phyloP scores from a whole-genome alignment of 169 alveolate genomes.

The Plasmodium gaboni region DNA sequence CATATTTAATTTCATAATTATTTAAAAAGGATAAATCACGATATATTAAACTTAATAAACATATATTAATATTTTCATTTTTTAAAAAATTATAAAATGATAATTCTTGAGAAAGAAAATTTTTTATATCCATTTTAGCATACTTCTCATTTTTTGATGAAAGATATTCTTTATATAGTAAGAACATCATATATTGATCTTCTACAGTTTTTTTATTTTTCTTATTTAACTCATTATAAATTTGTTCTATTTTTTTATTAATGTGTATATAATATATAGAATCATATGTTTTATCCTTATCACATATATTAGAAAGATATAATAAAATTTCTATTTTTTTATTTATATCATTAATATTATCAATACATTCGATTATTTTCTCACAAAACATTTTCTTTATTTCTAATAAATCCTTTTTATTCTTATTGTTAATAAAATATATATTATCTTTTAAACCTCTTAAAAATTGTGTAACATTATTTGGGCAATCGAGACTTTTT shows the following conservation, averaged over 20 bases:
- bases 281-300: slow-evolving; percentile 2
- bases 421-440: slow-evolving; percentile 1
- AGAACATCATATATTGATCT: slow-evolving; percentile 48
- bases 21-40: slow-evolving; percentile 73
- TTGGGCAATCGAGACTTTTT: slow-evolving; percentile 16
- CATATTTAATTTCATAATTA: slow-evolving; percentile 46
- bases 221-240: slow-evolving; percentile 36
- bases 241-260: slow-evolving; percentile 19
- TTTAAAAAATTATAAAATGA: slow-evolving; percentile 70
- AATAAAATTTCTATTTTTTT: slow-evolving; percentile 53
- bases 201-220: slow-evolving; percentile 53
- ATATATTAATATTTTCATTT: slow-evolving; percentile 74
- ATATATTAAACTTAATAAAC: slow-evolving; percentile 72
- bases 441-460: slow-evolving; percentile 27
- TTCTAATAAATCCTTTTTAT: slow-evolving; percentile 7
- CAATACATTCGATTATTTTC: slow-evolving; percentile 15
- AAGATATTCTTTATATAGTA: slow-evolving; percentile 52
- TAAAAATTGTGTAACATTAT: slow-evolving; percentile 20
- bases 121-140: slow-evolving; percentile 25
- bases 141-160: slow-evolving; percentile 55
- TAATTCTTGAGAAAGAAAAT: slow-evolving; percentile 37
- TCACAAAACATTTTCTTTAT: slow-evolving; percentile 10
- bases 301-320: slow-evolving; percentile 36
- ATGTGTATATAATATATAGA: background rate
- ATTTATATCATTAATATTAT: slow-evolving; percentile 61